Evolutionary conservation across 2,329 filamentous ascomycete species (phyloP), one percentile per base, ranked within the genome.

Genomic region (Aureobasidium sp.): DNA sequence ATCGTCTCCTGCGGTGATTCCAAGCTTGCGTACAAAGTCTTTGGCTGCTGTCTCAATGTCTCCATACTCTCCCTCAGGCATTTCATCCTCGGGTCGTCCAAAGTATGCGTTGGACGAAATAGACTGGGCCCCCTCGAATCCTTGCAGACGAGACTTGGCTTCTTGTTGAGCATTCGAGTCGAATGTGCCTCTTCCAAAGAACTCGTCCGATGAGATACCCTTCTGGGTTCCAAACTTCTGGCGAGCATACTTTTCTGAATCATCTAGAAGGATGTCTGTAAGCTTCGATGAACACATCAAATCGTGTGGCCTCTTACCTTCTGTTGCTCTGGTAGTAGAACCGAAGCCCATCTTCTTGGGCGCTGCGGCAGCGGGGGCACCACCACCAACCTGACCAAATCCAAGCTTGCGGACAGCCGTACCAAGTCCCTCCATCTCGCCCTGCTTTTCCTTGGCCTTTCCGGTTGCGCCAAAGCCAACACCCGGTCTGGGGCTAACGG

Each of bases 51-150:
- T 82, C 76, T 99, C 94, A 62, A 99, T 78, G 69, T 96, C 92
- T 49, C 92, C 91, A 66, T 96, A 96, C 47, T 83, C 79, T 25
- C 73, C 74, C 37, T 71, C 69, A 45, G 90, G 90, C 64, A 92
- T 89, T 10, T 75, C 79, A 1, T 74, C 71, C 71, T 99, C 94
- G 2, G 90, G 87, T 55, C 93, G 88, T 63, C 94, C 94, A 74
- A 99, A 99, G 81, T 97, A 99, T 60, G 90, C 90, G 74, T 97
- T 99, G 61, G 90, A 95, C 7, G 92, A 96, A 74, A 99, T 99
- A 65, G 91, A 79, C 1, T 86, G 87, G 11, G 94, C 92, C 46
- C 94, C 91, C 75, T 97, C 93, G 70, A 99, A 99, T 49, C 91
- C 89, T 77, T 90, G 87, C 58, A 99, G 82, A 42, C 94, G 85